Evolutionary conservation across 352 stramenopile genomes (phyloP).

Genomic region (Chrysophaeum taylorii): DNA sequence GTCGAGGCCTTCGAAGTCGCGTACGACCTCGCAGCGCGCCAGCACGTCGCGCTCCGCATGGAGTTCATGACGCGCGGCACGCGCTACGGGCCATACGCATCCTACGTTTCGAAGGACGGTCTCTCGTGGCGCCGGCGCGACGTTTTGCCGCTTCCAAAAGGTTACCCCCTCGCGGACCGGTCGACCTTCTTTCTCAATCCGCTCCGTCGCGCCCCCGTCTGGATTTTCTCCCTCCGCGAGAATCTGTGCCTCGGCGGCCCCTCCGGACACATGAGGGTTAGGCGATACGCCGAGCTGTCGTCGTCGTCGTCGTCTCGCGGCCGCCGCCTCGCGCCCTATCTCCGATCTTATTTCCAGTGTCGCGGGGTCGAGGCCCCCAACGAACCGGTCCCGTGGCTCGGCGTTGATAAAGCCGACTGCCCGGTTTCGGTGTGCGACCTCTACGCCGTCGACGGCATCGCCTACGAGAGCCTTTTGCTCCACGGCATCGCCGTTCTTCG

Average conservation of each 20-base stretch:
- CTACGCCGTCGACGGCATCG: slow-evolving; percentile 4
- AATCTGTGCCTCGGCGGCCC: slow-evolving; percentile 4
- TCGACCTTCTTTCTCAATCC: slow-evolving; percentile 9
- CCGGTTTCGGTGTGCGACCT: neutral
- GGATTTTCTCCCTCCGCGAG: neutral
- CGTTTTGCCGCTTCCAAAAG: no score
- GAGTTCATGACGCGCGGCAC: slow-evolving; percentile 4
- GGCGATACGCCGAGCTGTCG: neutral
- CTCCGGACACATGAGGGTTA: neutral
- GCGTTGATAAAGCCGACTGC: neutral
- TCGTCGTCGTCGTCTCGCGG: no score
- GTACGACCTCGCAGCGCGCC: neutral
- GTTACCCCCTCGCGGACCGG: neutral
- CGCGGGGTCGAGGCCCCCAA: neutral
- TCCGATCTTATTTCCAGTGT: neutral
- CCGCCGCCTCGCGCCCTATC: neutral
- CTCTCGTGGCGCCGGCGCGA: neutral
- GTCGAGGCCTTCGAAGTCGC: slow-evolving; percentile 6
- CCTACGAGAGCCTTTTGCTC: neutral
- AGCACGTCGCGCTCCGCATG: neutral
- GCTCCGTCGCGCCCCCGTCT: neutral
- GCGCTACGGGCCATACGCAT: neutral
- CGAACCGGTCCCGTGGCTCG: neutral
- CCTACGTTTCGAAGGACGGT: neutral
- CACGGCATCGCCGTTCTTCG: neutral